Percentiles rank a stretch among this genome's conserved stretches.
Evolutionary conservation across 495 filamentous ascomycete genomes (phyloP).

Genomic region (Chaetomium tenue): DNA sequence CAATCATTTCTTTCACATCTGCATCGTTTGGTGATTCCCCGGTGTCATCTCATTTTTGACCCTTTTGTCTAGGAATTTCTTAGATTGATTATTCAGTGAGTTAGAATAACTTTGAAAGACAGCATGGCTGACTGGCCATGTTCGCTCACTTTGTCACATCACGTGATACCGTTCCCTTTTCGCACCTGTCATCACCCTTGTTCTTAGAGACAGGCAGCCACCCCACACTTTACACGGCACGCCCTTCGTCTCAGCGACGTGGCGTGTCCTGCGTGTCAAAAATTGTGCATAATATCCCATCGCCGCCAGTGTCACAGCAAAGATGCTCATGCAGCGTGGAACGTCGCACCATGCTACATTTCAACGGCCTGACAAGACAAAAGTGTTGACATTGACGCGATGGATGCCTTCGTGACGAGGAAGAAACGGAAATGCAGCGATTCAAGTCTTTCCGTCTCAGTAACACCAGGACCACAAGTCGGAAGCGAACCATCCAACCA

Average conservation of each 20-base stretch:
- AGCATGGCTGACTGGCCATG: too few species aligned
- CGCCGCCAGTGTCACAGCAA: background rate
- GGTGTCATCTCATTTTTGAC: too few species aligned
- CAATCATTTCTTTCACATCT: background rate
- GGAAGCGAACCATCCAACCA: background rate
- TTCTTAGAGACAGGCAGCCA: background rate
- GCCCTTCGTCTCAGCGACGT: constrained; percentile 15
- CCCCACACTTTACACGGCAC: constrained; percentile 10
- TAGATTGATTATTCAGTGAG: too few species aligned
- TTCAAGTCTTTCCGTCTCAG: background rate
- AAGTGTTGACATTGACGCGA: constrained; percentile 15
- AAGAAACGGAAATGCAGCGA: constrained; percentile 40
- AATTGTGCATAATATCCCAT: background rate
- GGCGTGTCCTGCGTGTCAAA: constrained; percentile 17
- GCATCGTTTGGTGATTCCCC: too few species aligned
- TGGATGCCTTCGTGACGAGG: constrained; percentile 49
- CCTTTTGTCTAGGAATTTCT: too few species aligned
- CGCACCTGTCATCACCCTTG: background rate
- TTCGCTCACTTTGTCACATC: background rate
- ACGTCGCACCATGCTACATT: background rate
- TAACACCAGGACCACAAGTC: background rate
- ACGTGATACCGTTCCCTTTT: constrained; percentile 1
- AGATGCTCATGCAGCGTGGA: background rate
- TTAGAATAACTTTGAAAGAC: too few species aligned
- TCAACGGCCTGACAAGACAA: background rate